Evolutionary conservation across 345 rosid species (phyloP).

Genomic region (Syzygium aromaticum): DNA sequence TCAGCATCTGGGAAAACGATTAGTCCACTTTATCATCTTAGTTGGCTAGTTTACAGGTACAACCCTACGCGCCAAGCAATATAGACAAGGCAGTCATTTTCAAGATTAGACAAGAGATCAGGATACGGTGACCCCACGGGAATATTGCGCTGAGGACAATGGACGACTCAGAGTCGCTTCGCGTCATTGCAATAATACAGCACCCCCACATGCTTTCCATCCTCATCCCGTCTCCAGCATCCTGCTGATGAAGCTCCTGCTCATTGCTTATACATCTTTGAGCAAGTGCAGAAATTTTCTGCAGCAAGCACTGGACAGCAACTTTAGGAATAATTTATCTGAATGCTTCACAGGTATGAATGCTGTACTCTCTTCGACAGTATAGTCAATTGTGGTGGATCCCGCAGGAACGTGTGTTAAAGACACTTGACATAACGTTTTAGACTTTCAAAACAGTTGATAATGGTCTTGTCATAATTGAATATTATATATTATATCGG

Average conservation of each 20-base stretch:
- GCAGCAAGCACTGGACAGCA: not conserved
- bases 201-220: not conserved
- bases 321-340: not conserved
- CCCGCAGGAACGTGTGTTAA: not conserved
- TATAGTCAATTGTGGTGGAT: not conserved
- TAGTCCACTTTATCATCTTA: not conserved
- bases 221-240: not conserved
- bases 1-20: not conserved
- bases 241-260: not conserved
- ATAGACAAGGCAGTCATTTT: not conserved
- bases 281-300: not conserved
- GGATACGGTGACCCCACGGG: not conserved
- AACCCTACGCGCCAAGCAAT: not conserved
- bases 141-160: not conserved
- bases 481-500: not conserved
- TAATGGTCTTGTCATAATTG: not conserved
- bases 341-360: not conserved
- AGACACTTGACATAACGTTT: not conserved
- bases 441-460: not conserved
- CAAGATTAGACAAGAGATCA: not conserved
- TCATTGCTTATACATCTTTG: not conserved
- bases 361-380: not conserved
- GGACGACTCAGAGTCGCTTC: not conserved
- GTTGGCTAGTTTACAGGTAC: not conserved
- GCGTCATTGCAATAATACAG: not conserved